Evolutionary conservation across 495 filamentous ascomycete genomes (phyloP).

Genomic region (Rhypophila decipiens): DNA sequence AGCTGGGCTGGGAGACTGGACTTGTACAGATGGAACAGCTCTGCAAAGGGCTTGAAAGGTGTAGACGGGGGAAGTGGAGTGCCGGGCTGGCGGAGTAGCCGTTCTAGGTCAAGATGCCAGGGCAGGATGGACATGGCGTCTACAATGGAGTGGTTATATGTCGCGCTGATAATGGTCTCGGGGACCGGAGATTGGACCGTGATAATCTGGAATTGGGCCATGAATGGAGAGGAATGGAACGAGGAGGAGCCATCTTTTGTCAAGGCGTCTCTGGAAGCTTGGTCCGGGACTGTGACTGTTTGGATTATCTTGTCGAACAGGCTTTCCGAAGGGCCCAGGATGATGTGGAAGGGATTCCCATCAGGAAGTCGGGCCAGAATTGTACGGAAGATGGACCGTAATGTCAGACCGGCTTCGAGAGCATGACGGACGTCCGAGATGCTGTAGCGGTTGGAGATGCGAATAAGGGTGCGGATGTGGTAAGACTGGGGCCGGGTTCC

Average conservation of each 20-base stretch:
- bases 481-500: slow-evolving; percentile 9
- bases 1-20: slow-evolving; percentile 10
- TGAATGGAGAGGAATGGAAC: slow-evolving; percentile 4
- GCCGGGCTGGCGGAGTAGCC: slow-evolving; percentile 6
- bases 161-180: background rate
- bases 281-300: background rate
- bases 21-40: slow-evolving; percentile 12
- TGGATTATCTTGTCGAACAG: slow-evolving; percentile 8
- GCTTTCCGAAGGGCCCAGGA: background rate
- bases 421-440: slow-evolving; percentile 5
- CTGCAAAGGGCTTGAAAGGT: slow-evolving; percentile 19
- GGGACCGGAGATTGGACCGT: background rate
- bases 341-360: slow-evolving; percentile 7
- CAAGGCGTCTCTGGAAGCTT: background rate
- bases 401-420: slow-evolving; percentile 5
- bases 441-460: background rate
- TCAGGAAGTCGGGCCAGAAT: slow-evolving; percentile 6
- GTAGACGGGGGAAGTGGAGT: background rate
- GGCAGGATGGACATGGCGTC: slow-evolving; percentile 12
- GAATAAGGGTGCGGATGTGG: slow-evolving; percentile 7
- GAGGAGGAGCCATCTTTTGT: background rate
- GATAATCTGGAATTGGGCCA: slow-evolving; percentile 9
- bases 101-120: slow-evolving; percentile 12
- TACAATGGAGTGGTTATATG: slow-evolving; percentile 12
- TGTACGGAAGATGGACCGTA: slow-evolving; percentile 11